Evolutionary conservation across 345 rosid genomes (phyloP), one percentile per base, ranked within the genome.

Genomic region (Litchi chinensis): DNA sequence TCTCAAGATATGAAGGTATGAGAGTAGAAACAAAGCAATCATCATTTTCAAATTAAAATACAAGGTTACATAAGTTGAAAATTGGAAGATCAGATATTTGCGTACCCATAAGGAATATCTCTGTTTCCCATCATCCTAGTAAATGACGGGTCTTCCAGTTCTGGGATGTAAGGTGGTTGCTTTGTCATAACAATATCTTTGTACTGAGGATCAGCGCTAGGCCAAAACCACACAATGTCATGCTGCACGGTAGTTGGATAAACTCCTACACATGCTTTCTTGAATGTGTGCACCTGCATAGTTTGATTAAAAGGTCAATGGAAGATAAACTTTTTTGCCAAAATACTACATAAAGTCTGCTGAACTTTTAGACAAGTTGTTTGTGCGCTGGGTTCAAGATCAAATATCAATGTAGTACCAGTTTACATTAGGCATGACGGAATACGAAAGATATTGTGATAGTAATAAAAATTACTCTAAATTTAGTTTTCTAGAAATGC

Each of bases 201-300:
- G 89, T 81, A 90, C 68, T 81, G 83, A 62, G 98, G 92, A 87
- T 92, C 97, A 71, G 81, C 65, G 69, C 89, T 93, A 13, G 98
- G 98, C 98, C 98, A 95, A 87, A 95, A 89, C 98, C 98, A 95
- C 68, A 95, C 85, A 18, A 95, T 90, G 62, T 88, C 97, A 77
- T 92, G 92, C 57, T 95, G 94, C 73, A 93, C 88, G 2, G 85
- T 79, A 79, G 87, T 91, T 24, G 98, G 97, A 80, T 95, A 95
- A 75, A 77, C 94, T 52, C 89, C 88, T 41, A 80, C 95, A 77
- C 98, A 91, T 28, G 98, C 95, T 90, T 89, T 83, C 86, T 90
- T 89, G 75, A 82, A 92, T 69, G 98, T 85, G 60, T 89, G 87
- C 3, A 93, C 92, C 98, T 93, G 82, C 71, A 82, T 62, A 39